Conservation (phyloP, 2,329 filamentous ascomycete genomes). For the Cladosporium sp. region DNA sequence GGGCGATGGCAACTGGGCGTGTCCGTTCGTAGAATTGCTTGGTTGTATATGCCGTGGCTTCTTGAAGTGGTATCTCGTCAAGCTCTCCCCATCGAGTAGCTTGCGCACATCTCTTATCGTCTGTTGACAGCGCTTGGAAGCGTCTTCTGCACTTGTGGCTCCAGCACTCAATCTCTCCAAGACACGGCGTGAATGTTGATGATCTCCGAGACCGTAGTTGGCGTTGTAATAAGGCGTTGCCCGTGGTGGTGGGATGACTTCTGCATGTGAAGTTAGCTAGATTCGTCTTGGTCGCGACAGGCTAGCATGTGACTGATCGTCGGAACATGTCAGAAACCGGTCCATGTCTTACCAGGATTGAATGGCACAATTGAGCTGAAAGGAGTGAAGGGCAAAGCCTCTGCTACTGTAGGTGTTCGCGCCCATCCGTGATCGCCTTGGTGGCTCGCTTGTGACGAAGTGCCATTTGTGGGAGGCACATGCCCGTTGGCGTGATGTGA, state of each 20-base stretch:
- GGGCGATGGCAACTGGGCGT: conserved; percentile 21
- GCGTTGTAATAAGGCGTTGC: conserved; percentile 41
- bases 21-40: conserved; percentile 10
- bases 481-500: conserved; percentile 16
- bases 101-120: conserved; percentile 73
- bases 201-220: conserved; percentile 35
- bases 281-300: not conserved
- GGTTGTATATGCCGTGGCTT: conserved; percentile 20
- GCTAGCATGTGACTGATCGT: not conserved
- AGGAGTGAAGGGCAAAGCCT: conserved; percentile 79
- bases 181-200: conserved; percentile 39
- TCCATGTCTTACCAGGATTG: conserved; percentile 60
- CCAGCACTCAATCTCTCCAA: conserved; percentile 72
- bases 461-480: conserved; percentile 21
- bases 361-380: conserved; percentile 79
- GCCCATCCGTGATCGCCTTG: conserved; percentile 5
- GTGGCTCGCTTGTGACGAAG: conserved; percentile 10
- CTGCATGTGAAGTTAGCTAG: conserved; percentile 34
- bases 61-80: conserved; percentile 63
- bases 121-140: conserved; percentile 67
- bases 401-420: conserved; percentile 58
- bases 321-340: not conserved
- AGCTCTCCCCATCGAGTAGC: conserved; percentile 69
- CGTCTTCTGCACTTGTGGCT: conserved; percentile 57
- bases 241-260: conserved; percentile 48